A percentile compares a stretch with the other conserved stretches of the same genome.
Conservation (phyloP, 108 stramenopile species). For the Skeletonema grethae region DNA sequence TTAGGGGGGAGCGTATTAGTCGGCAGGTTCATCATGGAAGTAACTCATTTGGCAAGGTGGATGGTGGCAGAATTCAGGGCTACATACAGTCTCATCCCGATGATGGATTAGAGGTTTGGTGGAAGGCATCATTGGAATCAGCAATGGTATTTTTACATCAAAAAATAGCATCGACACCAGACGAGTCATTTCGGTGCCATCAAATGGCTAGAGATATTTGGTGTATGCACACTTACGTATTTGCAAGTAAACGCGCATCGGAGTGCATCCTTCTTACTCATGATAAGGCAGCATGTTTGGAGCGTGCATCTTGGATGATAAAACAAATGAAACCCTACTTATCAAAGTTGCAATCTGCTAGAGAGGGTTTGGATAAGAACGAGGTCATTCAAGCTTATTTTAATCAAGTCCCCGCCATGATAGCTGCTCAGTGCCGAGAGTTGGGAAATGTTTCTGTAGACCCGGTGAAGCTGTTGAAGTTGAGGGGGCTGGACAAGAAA, state of each 20-base stretch:
- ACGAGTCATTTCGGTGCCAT: slow-evolving; percentile 1
- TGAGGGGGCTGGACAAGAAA: not conserved
- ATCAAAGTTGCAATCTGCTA: not conserved
- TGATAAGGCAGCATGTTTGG: not conserved
- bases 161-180: not conserved
- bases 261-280: not conserved
- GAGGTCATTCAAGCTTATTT: not conserved
- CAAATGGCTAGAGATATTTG: slow-evolving; percentile 3
- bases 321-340: slow-evolving; percentile 3
- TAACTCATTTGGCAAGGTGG: slow-evolving; percentile 1
- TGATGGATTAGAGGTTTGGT: not conserved
- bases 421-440: not conserved
- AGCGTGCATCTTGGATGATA: not conserved
- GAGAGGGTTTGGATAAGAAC: not conserved
- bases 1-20: slow-evolving; percentile 4
- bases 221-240: not conserved
- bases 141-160: not conserved
- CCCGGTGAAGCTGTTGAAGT: not conserved
- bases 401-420: not conserved
- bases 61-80: not conserved
- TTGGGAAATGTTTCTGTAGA: not conserved
- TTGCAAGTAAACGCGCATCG: slow-evolving; percentile 2
- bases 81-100: not conserved
- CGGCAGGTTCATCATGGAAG: slow-evolving; percentile 1
- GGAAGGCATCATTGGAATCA: slow-evolving; percentile 6